Percentiles rank a stretch among this genome's conserved stretches.
These are phyloP conservation scores for Telopea speciosissima DNA, from an alignment of 177 flowering plant genomes.

Conservation along the genomic window DNA sequence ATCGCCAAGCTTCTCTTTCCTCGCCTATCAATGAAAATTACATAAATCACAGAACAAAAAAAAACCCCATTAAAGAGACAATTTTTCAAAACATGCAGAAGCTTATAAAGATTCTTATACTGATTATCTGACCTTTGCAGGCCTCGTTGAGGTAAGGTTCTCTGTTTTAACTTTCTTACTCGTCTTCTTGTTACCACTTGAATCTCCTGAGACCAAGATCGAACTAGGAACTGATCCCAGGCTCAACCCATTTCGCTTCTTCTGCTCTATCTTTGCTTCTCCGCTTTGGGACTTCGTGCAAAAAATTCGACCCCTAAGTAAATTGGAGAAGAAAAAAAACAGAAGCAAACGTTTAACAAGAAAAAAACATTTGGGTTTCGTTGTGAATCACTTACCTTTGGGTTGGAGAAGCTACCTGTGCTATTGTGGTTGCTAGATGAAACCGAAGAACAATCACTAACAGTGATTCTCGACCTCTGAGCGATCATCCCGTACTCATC, in stretches of 20 bases:
- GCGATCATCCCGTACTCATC: conserved; percentile 1
- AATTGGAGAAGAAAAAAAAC: background rate
- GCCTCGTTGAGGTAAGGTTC: conserved; percentile 18
- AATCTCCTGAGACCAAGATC: conserved; percentile 10
- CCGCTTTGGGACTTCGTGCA: conserved; percentile 9
- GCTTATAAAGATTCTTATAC: background rate
- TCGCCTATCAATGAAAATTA: conserved; percentile 27
- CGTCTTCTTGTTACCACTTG: conserved; percentile 19
- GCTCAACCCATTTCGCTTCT: conserved; percentile 32
- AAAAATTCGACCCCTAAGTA: background rate
- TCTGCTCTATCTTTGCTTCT: conserved; percentile 22
- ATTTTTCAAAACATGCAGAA: background rate
- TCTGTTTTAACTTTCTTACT: conserved; percentile 35
- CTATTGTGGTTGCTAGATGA: conserved; percentile 31
- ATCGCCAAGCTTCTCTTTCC: conserved; percentile 78
- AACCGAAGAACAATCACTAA: conserved; percentile 43
- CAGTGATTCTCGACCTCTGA: conserved; percentile 33
- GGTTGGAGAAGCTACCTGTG: conserved; percentile 18
- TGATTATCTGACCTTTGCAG: conserved; percentile 32
- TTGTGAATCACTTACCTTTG: conserved; percentile 24
- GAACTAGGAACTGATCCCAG: conserved; percentile 12
- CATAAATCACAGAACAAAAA: background rate
- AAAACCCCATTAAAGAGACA: background rate
- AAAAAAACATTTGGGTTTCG: background rate
- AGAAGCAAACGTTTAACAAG: background rate